A percentile compares a stretch with the other conserved stretches of the same genome.
These are phyloP conservation scores for Pseudocercospora macadamiae DNA, from an alignment of 2,329 filamentous ascomycete species.

Conservation along the genomic window DNA sequence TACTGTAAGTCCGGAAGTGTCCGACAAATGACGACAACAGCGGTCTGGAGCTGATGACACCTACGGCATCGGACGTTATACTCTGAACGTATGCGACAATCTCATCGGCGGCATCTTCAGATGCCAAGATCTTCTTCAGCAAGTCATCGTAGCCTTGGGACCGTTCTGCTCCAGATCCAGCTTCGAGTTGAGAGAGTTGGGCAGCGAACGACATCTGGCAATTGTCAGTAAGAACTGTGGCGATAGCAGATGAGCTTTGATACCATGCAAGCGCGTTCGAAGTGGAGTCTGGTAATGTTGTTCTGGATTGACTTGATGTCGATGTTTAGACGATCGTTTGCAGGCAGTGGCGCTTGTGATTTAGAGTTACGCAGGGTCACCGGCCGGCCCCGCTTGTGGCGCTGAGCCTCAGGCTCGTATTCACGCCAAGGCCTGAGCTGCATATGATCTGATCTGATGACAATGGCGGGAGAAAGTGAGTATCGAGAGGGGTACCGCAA, in stretches of 20 bases:
- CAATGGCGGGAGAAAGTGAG: too few species aligned
- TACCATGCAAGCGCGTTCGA: not conserved
- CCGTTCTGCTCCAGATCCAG: slow-evolving; percentile 22
- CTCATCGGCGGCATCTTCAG: slow-evolving; percentile 58
- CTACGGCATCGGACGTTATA: slow-evolving; percentile 69
- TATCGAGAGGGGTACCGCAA: too few species aligned
- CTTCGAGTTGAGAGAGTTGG: slow-evolving; percentile 19
- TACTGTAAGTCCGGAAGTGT: slow-evolving; percentile 63
- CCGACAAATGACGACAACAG: slow-evolving; percentile 69
- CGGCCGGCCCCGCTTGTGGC: too few species aligned
- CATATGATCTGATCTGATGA: too few species aligned
- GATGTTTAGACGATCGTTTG: not conserved
- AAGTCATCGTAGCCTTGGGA: slow-evolving; percentile 60
- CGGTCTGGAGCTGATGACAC: slow-evolving; percentile 74
- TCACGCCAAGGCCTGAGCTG: too few species aligned
- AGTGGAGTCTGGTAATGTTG: too few species aligned
- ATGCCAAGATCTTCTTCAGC: slow-evolving; percentile 58
- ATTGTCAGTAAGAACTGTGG: not conserved
- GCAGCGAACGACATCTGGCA: slow-evolving; percentile 6
- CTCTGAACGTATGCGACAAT: slow-evolving; percentile 66
- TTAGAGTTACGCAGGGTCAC: not conserved
- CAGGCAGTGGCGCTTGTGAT: not conserved
- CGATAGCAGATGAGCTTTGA: not conserved
- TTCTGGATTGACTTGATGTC: not conserved
- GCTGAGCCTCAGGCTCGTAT: too few species aligned